Evolutionary conservation across 2,329 filamentous ascomycete genomes (phyloP), one percentile per base, ranked within the genome.

Genomic region (Ceratocystis diversiconidia): DNA sequence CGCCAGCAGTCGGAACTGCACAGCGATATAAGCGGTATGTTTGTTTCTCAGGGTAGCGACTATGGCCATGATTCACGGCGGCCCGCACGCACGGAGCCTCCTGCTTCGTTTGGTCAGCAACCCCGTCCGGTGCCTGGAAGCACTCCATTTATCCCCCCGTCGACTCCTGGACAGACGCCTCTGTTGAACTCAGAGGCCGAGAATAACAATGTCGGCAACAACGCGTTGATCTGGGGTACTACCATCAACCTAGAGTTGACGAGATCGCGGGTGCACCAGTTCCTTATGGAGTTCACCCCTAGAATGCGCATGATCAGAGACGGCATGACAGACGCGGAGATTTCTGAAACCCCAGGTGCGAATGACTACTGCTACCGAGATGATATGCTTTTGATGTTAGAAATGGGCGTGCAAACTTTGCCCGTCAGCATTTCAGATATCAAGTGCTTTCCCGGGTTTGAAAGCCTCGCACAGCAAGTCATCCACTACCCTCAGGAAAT

Each of bases 401-500:
- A 92, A 66, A 81, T 97, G 5, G 92, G 92, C 59, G 84, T 91
- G 7, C 88, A 85, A 19, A 87, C 88, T 66, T 81, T 99, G 50
- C 96, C 96, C 73, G 77, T 99, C 50, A 91, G 99, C 73, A 85
- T 92, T 64, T 85, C 85, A 66, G 95, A 99, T 71, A 80, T 99
- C 67, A 95, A 95, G 73, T 82, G 92, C 12, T 99, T 96, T 73
- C 94, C 95, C 2, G 86, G 90, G 0, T 97, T 94, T 0, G 80
- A 87, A 71, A 97, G 97, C 77, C 79, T 99, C 65, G 97, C 91
- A 89, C 89, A 97, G 74, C 95, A 99, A 75, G 80, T 95, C 66
- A 90, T 95, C 73, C 87, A 89, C 15, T 99, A 96, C 72, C 94
- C 94, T 0, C 91, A 94, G 72, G 94, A 99, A 80, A 92, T 99